Percentiles rank a stretch among this genome's conserved stretches.
Evolutionary conservation across 345 rosid species (phyloP).

Genomic region (Moricandia arvensis): DNA sequence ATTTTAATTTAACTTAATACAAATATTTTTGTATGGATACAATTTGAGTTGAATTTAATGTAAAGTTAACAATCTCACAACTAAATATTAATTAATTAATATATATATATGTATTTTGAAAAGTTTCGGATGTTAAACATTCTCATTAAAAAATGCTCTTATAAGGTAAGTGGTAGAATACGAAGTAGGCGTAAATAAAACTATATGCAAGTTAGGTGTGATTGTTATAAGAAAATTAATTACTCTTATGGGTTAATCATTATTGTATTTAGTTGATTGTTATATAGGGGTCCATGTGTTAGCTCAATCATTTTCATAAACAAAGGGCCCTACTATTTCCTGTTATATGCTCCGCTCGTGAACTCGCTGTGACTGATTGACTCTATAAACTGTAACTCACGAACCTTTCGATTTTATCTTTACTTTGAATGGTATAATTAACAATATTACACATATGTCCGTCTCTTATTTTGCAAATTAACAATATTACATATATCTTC

Average conservation of each 20-base stretch:
- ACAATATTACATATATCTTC: neutral
- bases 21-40: no score
- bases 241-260: conserved; percentile 14
- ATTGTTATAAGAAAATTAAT: conserved; percentile 7
- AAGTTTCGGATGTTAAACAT: no score
- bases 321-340: conserved; percentile 30
- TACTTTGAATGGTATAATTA: neutral
- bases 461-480: neutral
- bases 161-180: conserved; percentile 19
- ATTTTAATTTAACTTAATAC: no score
- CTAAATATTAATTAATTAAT: no score
- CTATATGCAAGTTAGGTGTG: conserved; percentile 22
- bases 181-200: conserved; percentile 13
- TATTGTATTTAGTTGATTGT: conserved; percentile 5
- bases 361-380: conserved; percentile 35
- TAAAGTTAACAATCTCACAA: no score
- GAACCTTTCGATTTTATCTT: neutral
- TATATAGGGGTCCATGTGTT: conserved; percentile 36
- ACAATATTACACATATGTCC: neutral
- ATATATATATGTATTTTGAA: no score
- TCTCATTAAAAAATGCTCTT: no score
- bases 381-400: conserved; percentile 15
- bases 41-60: no score
- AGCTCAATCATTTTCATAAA: conserved; percentile 41
- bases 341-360: conserved; percentile 41